These are phyloP conservation scores for Smithsoniella earleae DNA, from an alignment of 163 green algal genomes.

Conservation along the genomic window DNA sequence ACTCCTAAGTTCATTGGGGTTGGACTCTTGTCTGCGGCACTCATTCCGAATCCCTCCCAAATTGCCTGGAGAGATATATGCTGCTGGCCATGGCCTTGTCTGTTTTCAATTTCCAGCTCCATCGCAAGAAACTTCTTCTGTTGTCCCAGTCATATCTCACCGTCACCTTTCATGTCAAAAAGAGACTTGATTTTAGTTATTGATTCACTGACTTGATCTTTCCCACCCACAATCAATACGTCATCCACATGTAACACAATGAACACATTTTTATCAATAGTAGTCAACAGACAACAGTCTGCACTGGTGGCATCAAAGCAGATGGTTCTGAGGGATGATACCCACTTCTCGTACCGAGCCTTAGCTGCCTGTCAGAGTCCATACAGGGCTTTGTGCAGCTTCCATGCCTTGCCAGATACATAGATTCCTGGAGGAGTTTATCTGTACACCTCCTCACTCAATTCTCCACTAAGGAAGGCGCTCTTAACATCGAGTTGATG, in stretches of 20 bases:
- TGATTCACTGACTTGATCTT: background rate
- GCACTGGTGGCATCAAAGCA: constrained; percentile 31
- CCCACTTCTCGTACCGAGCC: constrained; percentile 37
- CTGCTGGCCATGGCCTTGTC: background rate
- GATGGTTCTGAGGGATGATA: constrained; percentile 30
- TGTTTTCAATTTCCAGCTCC: constrained; percentile 37
- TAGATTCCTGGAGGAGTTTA: no score
- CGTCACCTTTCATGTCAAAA: constrained; percentile 37
- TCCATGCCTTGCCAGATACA: no score
- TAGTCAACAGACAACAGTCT: constrained; percentile 38
- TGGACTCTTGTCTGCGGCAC: background rate
- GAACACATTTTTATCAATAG: background rate
- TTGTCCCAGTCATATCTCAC: no score
- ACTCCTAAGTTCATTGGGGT: background rate
- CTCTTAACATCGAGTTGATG: no score
- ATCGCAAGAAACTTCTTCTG: constrained; percentile 39
- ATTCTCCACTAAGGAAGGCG: no score
- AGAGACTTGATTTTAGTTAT: constrained; percentile 1
- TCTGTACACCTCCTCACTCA: no score
- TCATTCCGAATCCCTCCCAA: background rate
- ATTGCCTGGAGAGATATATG: background rate
- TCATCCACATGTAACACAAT: constrained; percentile 45
- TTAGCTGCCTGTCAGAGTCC: constrained; percentile 42
- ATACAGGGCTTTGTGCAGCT: constrained; percentile 43
- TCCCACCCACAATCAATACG: constrained; percentile 35